Evolutionary conservation across 371 early-diverging fungal species (phyloP).

Genomic region (Apophysomyces elegans): DNA sequence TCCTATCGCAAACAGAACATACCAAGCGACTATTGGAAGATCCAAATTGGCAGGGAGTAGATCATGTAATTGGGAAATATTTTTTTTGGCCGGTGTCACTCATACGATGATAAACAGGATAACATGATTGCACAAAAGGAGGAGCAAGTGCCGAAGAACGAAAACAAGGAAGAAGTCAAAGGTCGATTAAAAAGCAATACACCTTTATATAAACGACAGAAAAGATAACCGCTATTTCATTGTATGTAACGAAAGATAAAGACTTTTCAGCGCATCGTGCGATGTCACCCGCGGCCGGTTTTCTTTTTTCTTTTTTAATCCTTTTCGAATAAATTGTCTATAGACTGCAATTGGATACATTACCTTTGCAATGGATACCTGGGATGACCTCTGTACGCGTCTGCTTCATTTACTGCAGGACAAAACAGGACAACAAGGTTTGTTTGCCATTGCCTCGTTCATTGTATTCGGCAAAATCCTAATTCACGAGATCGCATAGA

Average conservation of each 20-base stretch:
- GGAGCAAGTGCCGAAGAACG: no score
- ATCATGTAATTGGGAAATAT: background rate
- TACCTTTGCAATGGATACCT: background rate
- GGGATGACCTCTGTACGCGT: background rate
- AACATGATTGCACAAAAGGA: background rate
- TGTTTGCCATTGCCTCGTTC: no score
- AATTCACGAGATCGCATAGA: background rate
- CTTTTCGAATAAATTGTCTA: no score
- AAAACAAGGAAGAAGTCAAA: no score
- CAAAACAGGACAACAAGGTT: constrained; percentile 3
- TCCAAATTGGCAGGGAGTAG: constrained; percentile 25
- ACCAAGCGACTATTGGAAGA: constrained; percentile 42
- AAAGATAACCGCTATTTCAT: no score
- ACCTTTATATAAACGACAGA: no score
- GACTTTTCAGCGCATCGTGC: no score
- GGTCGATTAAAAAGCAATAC: no score
- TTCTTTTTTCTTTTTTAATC: background rate
- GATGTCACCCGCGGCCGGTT: background rate
- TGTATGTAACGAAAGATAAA: no score
- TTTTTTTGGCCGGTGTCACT: background rate
- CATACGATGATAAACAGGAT: background rate
- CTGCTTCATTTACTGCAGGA: background rate
- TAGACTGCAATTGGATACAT: no score
- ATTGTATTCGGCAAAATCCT: no score
- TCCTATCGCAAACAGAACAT: constrained; percentile 41